Base-by-base conservation (phyloP, 352 stramenopile genomes). In the Pythium myriotylum region DNA sequence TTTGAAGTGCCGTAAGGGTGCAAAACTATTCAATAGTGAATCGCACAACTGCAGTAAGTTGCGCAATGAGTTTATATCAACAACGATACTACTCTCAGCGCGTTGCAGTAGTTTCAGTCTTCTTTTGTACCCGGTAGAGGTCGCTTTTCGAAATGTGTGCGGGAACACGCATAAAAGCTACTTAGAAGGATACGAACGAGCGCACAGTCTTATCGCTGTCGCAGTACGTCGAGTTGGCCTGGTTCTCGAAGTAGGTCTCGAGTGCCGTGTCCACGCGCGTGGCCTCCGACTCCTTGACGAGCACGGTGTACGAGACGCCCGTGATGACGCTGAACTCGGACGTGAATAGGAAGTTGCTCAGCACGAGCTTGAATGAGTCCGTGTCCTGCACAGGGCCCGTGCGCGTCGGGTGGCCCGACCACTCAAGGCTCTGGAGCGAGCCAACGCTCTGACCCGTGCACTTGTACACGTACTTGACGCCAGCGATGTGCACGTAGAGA, bases 381-480 rank as follows among this genome's bases (percentile, higher is more conserved):
- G 68, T n/a, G n/a, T n/a, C n/a, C n/a, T n/a, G n/a, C n/a, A n/a
- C n/a, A n/a, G n/a, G n/a, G n/a, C n/a, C n/a, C 62, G 68, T 88
- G 33, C 62, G 62, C 10, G 68, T 88, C 52, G 74, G 73, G 58
- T 90, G 79, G 50, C 76, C 42, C 20, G 80, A 70, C 76, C 76
- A 90, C 67, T 69, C 48, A 40, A 90, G 50, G 48, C 49, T 75
- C 41, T 69, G 72, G 47, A 90, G n/a, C 9, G 47, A 40, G 26
- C 80, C 80, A 4, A 39, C 54, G n/a, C 52, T 54, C 24, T 57
- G 19, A 13, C 57, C 70, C 16, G 67, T 81, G 72, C 80, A 89
- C 45, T 56, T 73, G 64, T 79, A 89, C 14, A 62, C 70, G 52
- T 84, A 89, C 69, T 85, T 85, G 55, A 89, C 72, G 55, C 77